phyloP scores from a whole-genome alignment of 805 yeast species.

The Grigorovia humatica region DNA sequence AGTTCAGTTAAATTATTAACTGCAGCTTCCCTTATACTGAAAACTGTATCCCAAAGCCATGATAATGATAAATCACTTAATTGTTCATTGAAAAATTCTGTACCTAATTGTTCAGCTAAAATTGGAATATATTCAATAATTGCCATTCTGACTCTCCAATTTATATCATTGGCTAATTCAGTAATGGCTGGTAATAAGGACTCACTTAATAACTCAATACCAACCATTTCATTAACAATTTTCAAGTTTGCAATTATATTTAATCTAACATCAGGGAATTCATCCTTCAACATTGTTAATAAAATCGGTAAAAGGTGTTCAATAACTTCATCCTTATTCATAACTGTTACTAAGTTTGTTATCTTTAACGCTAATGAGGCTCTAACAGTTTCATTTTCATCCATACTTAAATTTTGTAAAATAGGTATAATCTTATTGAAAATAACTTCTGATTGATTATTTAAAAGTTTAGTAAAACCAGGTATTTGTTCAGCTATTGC shows the following conservation, averaged over 20 bases:
- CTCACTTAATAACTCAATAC: conserved; percentile 78
- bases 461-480: conserved; percentile 47
- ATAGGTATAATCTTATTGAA: conserved; percentile 69
- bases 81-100: conserved; percentile 84
- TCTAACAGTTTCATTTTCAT: conserved; percentile 87
- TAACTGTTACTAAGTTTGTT: conserved; percentile 73
- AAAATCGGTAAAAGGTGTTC: conserved; percentile 79
- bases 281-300: conserved; percentile 90
- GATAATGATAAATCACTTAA: conserved; percentile 83
- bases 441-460: conserved; percentile 38
- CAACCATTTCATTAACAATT: conserved; percentile 87
- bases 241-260: conserved; percentile 89
- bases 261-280: conserved; percentile 89
- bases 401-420: conserved; percentile 74
- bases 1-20: conserved; percentile 71
- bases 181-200: conserved; percentile 90
- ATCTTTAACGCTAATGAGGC: conserved; percentile 84
- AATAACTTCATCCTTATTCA: conserved; percentile 77
- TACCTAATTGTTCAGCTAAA: conserved; percentile 88
- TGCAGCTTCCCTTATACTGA: conserved; percentile 93
- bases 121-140: conserved; percentile 94
- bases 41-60: conserved; percentile 99
- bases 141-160: conserved; percentile 96
- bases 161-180: conserved; percentile 89
- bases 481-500: conserved; percentile 91